These are phyloP conservation scores for Paramyrothecium roridum DNA, from an alignment of 2,329 filamentous ascomycete species.

Conservation along the genomic window DNA sequence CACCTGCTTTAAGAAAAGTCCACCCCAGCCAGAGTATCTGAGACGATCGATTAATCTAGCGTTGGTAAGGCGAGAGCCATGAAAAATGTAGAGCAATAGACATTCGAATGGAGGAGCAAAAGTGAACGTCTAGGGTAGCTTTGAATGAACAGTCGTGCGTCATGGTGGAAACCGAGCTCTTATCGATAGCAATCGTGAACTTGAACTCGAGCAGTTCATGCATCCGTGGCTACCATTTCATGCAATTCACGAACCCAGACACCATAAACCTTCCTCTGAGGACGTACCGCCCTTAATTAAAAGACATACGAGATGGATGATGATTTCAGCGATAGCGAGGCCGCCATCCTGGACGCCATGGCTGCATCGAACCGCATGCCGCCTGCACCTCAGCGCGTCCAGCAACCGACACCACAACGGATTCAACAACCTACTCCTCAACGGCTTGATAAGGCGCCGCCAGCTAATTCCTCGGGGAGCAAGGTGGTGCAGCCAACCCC, in stretches of 20 bases:
- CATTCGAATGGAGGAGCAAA: too few species aligned
- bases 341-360: slow-evolving; percentile 53
- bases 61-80: too few species aligned
- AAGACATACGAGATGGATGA: slow-evolving; percentile 39
- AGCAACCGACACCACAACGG: slow-evolving; percentile 38
- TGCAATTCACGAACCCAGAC: neutral
- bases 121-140: neutral
- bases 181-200: neutral
- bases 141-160: neutral
- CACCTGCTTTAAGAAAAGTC: too few species aligned
- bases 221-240: neutral
- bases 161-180: neutral
- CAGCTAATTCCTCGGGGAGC: slow-evolving; percentile 32
- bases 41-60: too few species aligned
- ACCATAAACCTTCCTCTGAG: neutral
- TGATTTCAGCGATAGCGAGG: slow-evolving; percentile 52
- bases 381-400: slow-evolving; percentile 20
- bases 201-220: neutral
- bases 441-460: slow-evolving; percentile 48
- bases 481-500: slow-evolving; percentile 84
- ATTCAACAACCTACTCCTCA: slow-evolving; percentile 51
- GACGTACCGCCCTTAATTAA: neutral
- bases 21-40: too few species aligned
- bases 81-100: too few species aligned
- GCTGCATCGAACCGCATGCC: slow-evolving; percentile 41